Evolutionary conservation across 805 yeast species (phyloP).

Genomic region (Ogataea parapolymorpha): DNA sequence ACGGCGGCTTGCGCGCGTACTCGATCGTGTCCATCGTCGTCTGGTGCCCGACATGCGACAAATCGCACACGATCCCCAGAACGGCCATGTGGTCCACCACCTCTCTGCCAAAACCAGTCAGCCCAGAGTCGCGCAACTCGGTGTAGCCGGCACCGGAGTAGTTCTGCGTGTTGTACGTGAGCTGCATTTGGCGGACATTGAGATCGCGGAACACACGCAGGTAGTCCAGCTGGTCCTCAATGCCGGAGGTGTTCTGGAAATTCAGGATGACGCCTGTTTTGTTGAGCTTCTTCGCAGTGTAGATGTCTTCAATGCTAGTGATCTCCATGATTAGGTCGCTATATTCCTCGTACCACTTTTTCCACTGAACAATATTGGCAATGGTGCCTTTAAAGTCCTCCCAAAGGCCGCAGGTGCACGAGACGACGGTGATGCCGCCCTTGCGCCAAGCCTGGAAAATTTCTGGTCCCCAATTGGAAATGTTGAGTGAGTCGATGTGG

Average conservation of each 20-base stretch:
- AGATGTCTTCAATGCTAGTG: constrained; percentile 17
- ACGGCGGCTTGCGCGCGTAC: constrained; percentile 31
- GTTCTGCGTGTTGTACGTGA: constrained; percentile 21
- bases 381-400: constrained; percentile 21
- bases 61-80: constrained; percentile 47
- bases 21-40: constrained; percentile 41
- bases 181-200: constrained; percentile 19
- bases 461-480: constrained; percentile 18
- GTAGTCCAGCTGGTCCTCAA: constrained; percentile 21
- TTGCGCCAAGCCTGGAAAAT: constrained; percentile 18
- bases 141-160: constrained; percentile 24
- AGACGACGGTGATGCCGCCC: constrained; percentile 21
- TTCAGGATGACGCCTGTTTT: constrained; percentile 20
- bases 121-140: constrained; percentile 31
- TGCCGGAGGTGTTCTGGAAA: constrained; percentile 21
- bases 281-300: constrained; percentile 18
- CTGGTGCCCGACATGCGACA: constrained; percentile 45
- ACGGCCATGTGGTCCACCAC: constrained; percentile 46
- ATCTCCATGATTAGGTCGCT: constrained; percentile 19
- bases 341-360: constrained; percentile 21
- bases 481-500: constrained; percentile 20
- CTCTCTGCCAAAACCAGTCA: constrained; percentile 38
- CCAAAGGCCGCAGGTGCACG: constrained; percentile 21
- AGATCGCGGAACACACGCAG: constrained; percentile 19
- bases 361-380: constrained; percentile 21